A percentile compares a stretch with the other conserved stretches of the same genome.
Evolutionary conservation across 306 rosid species (phyloP).

Genomic region (Casuarina equisetifolia): DNA sequence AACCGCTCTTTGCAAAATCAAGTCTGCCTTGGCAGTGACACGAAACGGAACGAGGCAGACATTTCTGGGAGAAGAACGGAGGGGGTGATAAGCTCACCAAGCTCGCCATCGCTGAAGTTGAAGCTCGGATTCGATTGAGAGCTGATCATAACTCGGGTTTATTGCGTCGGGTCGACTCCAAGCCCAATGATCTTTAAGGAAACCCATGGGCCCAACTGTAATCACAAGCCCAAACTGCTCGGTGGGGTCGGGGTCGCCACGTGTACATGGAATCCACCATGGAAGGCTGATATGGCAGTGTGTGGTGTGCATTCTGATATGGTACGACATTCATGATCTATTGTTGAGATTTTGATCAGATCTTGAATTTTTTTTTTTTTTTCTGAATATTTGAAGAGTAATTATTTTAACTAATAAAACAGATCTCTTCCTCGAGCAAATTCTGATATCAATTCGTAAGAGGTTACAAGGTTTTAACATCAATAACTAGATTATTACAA

Average conservation of each 20-base stretch:
- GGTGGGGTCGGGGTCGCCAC: neutral
- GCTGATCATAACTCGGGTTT: neutral
- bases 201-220: neutral
- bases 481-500: no score
- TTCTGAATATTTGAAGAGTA: no score
- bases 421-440: no score
- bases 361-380: no score
- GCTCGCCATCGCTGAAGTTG: constrained; percentile 44
- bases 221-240: neutral
- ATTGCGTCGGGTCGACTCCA: neutral
- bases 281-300: no score
- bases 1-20: constrained; percentile 1
- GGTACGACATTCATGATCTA: no score
- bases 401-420: no score
- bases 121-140: neutral
- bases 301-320: no score
- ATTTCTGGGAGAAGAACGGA: constrained; percentile 16
- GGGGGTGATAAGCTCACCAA: constrained; percentile 45
- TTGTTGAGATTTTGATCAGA: no score
- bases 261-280: neutral
- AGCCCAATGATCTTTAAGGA: neutral
- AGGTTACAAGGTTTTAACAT: no score
- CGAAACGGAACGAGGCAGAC: constrained; percentile 21
- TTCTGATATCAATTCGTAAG: no score
- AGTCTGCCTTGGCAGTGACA: constrained; percentile 20